Conservation (phyloP, 2,329 filamentous ascomycete species). For the Apiospora malaysiana region DNA sequence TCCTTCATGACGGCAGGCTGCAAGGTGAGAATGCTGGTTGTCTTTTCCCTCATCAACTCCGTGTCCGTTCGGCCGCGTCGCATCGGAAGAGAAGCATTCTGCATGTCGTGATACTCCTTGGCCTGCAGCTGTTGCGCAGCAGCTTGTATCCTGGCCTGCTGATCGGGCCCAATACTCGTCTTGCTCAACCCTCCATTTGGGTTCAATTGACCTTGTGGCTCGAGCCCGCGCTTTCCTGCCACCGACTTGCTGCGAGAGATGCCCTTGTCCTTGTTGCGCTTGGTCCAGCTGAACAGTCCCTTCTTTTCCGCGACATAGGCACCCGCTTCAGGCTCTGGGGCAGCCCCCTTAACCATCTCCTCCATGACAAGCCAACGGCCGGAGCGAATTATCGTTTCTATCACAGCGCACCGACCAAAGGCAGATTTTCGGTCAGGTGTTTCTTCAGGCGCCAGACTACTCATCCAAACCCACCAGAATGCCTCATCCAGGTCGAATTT, state of each 20-base stretch:
- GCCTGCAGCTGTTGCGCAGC: constrained; percentile 85
- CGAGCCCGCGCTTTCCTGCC: constrained; percentile 64
- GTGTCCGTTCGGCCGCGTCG: constrained; percentile 62
- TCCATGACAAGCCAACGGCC: constrained; percentile 95
- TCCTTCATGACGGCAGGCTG: constrained; percentile 85
- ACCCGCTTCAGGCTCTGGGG: constrained; percentile 80
- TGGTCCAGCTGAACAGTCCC: constrained; percentile 87
- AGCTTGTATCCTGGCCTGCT: constrained; percentile 90
- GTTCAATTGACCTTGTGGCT: constrained; percentile 49
- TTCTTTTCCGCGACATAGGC: constrained; percentile 97
- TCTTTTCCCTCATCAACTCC: constrained; percentile 71
- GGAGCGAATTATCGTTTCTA: constrained; percentile 83
- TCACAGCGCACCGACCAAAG: constrained; percentile 89
- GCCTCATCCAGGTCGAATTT: constrained; percentile 88
- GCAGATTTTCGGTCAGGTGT: constrained; percentile 84
- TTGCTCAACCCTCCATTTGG: constrained; percentile 65
- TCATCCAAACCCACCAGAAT: constrained; percentile 99
- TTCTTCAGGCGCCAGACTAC: constrained; percentile 90
- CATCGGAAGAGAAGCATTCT: constrained; percentile 47
- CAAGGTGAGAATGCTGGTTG: constrained; percentile 86
- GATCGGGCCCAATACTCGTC: constrained; percentile 84
- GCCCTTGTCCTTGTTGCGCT: constrained; percentile 65
- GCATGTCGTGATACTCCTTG: constrained; percentile 63
- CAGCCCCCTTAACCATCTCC: constrained; percentile 93
- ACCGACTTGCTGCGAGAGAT: constrained; percentile 73